Evolutionary conservation across 345 rosid genomes (phyloP).

Genomic region (Citrus australasica): DNA sequence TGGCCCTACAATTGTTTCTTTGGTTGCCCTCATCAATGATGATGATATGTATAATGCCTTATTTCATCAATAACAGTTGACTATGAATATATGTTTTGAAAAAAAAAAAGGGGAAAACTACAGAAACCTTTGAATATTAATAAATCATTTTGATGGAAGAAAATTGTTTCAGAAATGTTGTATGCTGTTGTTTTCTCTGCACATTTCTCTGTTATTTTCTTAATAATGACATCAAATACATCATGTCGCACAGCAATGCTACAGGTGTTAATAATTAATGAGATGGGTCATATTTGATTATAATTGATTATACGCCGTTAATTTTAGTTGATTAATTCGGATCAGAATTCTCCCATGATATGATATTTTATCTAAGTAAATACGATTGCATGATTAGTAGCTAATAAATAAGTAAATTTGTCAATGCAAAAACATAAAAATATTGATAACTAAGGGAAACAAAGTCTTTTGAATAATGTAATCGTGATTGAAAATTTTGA

Average conservation of each 20-base stretch:
- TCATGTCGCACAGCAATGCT: not conserved
- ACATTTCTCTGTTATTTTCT: not conserved
- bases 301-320: not conserved
- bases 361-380: no score
- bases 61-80: not conserved
- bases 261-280: not conserved
- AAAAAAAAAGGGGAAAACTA: not conserved
- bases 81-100: not conserved
- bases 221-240: not conserved
- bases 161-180: not conserved
- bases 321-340: not conserved
- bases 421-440: rapidly evolving
- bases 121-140: not conserved
- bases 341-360: no score
- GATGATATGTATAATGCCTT: not conserved
- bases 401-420: no score
- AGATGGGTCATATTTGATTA: not conserved
- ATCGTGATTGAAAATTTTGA: no score
- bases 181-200: not conserved
- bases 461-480: no score
- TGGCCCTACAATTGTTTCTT: conserved; percentile 11
- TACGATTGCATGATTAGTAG: no score
- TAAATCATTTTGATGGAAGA: not conserved
- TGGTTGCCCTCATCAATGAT: not conserved
- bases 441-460: no score